These are phyloP conservation scores for Monilinia vaccinii-corymbosi DNA, from an alignment of 2,329 filamentous ascomycete species.

Conservation along the genomic window DNA sequence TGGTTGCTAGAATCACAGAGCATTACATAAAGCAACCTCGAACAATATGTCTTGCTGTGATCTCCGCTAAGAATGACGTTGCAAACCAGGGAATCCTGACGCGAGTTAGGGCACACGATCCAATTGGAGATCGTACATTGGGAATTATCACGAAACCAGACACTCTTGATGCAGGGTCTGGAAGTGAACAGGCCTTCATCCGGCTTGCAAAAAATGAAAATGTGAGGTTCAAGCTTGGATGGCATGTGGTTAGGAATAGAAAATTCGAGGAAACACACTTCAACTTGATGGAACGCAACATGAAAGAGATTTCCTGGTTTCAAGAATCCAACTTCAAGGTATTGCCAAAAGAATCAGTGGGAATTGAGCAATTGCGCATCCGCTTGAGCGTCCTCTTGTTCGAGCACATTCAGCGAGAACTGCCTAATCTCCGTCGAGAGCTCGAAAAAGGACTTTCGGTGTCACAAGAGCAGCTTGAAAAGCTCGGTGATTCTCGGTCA, in stretches of 20 bases:
- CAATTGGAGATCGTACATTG: constrained; percentile 31
- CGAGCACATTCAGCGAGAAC: constrained; percentile 28
- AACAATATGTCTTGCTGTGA: constrained; percentile 39
- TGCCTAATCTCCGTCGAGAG: constrained; percentile 23
- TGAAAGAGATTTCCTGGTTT: constrained; percentile 21
- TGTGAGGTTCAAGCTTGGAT: constrained; percentile 36
- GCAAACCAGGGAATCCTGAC: constrained; percentile 34
- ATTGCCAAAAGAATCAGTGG: constrained; percentile 18
- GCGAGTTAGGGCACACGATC: constrained; percentile 31
- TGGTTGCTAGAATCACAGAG: constrained; percentile 27
- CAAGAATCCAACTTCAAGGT: constrained; percentile 23
- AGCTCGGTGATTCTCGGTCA: constrained; percentile 16
- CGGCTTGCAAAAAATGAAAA: constrained; percentile 34
- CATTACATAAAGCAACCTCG: constrained; percentile 34
- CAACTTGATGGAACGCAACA: constrained; percentile 21
- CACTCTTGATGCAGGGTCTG: constrained; percentile 30
- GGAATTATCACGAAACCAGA: constrained; percentile 42
- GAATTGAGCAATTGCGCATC: constrained; percentile 21
- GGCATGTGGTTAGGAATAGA: constrained; percentile 40
- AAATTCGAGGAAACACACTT: constrained; percentile 32
- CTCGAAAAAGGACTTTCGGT: constrained; percentile 13
- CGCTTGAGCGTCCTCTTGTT: constrained; percentile 25
- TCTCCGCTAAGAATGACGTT: constrained; percentile 36
- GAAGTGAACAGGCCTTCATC: constrained; percentile 30
- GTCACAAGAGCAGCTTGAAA: constrained; percentile 5